Evolutionary conservation across 805 yeast species (phyloP).

Genomic region (Pichia nanzhaoensis): DNA sequence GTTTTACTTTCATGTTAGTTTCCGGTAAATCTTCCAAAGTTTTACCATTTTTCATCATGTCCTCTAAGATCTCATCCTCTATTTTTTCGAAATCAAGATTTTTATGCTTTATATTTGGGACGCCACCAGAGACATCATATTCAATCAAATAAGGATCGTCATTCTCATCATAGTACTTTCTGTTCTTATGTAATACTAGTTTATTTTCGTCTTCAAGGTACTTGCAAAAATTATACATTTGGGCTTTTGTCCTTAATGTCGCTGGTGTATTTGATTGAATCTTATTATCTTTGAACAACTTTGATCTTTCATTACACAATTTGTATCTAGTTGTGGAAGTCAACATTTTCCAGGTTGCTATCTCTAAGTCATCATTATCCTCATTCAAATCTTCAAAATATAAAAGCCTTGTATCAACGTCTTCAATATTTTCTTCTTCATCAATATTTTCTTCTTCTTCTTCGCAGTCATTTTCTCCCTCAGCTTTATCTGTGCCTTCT

Average conservation of each 20-base stretch:
- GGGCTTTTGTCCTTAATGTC: conserved; percentile 52
- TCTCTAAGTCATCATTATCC: conserved; percentile 51
- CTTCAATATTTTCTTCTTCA: conserved; percentile 9
- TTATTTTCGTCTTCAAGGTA: conserved; percentile 34
- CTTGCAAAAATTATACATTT: conserved; percentile 56
- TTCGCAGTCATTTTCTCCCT: conserved; percentile 15
- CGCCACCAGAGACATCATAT: conserved; percentile 75
- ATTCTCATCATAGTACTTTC: conserved; percentile 39
- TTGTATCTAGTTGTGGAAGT: conserved; percentile 77
- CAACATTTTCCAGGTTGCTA: conserved; percentile 75
- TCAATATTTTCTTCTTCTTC: conserved; percentile 23
- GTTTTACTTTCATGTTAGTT: conserved; percentile 36
- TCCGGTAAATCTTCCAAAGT: conserved; percentile 31
- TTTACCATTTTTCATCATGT: conserved; percentile 27
- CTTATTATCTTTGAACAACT: conserved; percentile 52
- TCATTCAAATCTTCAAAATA: conserved; percentile 17
- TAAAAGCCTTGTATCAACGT: background rate
- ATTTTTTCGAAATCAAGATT: conserved; percentile 43
- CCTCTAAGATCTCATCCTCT: conserved; percentile 39
- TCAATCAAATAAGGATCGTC: conserved; percentile 68
- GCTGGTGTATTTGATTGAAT: conserved; percentile 68
- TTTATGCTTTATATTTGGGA: conserved; percentile 56
- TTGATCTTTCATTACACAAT: conserved; percentile 61
- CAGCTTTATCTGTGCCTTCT: conserved; percentile 28
- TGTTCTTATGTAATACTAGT: conserved; percentile 29